Base-by-base conservation (phyloP, 441 rosid species). In the Manihot esculenta region DNA sequence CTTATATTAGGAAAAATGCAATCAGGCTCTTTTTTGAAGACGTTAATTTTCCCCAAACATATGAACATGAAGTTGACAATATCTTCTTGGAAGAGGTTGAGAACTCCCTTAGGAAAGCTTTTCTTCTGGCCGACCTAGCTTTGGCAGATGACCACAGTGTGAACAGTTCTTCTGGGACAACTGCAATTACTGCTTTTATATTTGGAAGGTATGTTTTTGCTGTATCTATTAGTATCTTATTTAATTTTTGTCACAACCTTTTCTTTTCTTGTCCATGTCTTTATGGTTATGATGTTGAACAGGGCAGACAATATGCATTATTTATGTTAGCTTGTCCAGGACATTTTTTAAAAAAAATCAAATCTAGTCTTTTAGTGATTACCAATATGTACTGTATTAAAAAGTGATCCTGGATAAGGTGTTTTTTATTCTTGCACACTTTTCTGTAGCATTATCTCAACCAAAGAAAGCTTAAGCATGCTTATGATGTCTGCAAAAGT, bases 81-180 rank as follows among this genome's bases (percentile, higher is more conserved):
- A 62, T 57, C 30, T 94, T 86, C 72, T 68, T 84, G 69, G 81
- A 78, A 77, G 88, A 84, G 80, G 83, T 79, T 0, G 93, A 84
- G 81, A 87, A 83, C 74, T 89, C 93, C 0, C 85, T 90, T 27
- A 83, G 84, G 76, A 85, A 80, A 75, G 97, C 97, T 13, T 94
- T 86, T 48, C 78, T 80, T 30, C 85, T 85, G 64, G 93, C 89
- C 15, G 99, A 94, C 79, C 85, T 86, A 45, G 95, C 97, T 50
- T 76, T 94, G 74, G 97, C 89, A 13, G 97, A 92, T 77, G 88
- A 90, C 30, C 57, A 81, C 10, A 81, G 86, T 78, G 94, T 94
- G 17, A 96, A 85, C 69, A 85, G 81, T 64, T 90, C 93, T 47
- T 94, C 94, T 14, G 97, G 97, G 73, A 94, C 99, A 48, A 94